Evolutionary conservation across 2,329 filamentous ascomycete genomes (phyloP), one percentile per base, ranked within the genome.

Genomic region (Fusarium nygamai): DNA sequence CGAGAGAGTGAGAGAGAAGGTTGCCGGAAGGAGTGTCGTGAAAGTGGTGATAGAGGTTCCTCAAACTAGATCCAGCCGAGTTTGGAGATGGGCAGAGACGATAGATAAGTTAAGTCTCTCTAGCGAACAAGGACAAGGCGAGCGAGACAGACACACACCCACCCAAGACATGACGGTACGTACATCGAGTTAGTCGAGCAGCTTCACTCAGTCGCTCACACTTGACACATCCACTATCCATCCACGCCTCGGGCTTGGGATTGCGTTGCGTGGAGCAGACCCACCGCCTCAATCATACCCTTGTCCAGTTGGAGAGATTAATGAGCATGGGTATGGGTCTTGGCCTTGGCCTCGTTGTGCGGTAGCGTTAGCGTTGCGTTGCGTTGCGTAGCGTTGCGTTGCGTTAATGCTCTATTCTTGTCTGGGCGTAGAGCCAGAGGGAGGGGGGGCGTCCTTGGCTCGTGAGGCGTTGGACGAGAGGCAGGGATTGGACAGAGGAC

Each of bases 331-430:
- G 64, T 56, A 41, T 59, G 65, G 29, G 79, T 78, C 64, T 64
- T 78, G 76, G 73, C 75, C 78, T 81, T 80, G 79, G 78, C 64
- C 67, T 78, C 77, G 74, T 75, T 78, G 79, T 75, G 76, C 73
- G 34, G 80, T 76, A 80, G 48, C 36, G 48, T 34, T 57, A 56
- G n/a, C n/a, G n/a, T n/a, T n/a, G 50, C 54, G 38, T 58, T 16
- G 54, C 29, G 39, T 44, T 33, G 38, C 74, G 80, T 76, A 80
- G 44, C 33, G 57, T 51, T 22, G 46, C 53, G 38, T 31, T 47
- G 39, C n/a, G 39, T 62, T 43, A 39, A 67, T 67, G 63, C 65
- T 81, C 84, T 86, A 85, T 86, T 86, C 83, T 85, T 84, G 82
- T 84, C 81, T 66, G 64, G 62, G 73, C 57, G 73, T 75, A 74